Conservation (phyloP, 768 basidiomycete genomes). For the Collybiopsis luxurians region DNA sequence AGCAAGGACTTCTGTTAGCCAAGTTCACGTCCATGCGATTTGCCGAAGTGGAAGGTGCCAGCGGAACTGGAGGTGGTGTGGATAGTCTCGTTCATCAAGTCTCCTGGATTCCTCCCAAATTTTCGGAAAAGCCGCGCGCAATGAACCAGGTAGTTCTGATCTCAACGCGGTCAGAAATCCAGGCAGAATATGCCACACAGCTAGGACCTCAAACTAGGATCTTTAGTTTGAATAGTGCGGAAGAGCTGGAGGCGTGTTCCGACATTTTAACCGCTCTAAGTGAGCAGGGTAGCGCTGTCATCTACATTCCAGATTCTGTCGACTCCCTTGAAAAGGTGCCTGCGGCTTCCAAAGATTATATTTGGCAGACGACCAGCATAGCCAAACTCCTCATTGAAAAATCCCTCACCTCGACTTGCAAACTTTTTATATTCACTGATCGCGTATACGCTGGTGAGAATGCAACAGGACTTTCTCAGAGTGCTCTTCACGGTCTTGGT, state of each 20-base stretch:
- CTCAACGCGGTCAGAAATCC: background rate
- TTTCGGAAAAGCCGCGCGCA: background rate
- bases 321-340: background rate
- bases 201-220: background rate
- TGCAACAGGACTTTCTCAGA: background rate
- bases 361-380: background rate
- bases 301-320: background rate
- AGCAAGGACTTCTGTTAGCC: background rate
- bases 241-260: background rate
- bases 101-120: slow-evolving; percentile 1
- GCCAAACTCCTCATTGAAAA: background rate
- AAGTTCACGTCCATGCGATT: background rate
- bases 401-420: background rate
- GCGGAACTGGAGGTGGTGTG: background rate
- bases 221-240: background rate
- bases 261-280: background rate
- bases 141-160: background rate
- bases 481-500: background rate
- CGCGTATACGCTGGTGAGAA: background rate
- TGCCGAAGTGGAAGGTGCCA: background rate
- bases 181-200: background rate
- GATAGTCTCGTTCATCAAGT: slow-evolving; percentile 1
- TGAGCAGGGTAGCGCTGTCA: background rate
- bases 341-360: background rate
- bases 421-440: background rate